Conservation (phyloP, 495 filamentous ascomycete genomes). For the Terfezia claveryi region DNA sequence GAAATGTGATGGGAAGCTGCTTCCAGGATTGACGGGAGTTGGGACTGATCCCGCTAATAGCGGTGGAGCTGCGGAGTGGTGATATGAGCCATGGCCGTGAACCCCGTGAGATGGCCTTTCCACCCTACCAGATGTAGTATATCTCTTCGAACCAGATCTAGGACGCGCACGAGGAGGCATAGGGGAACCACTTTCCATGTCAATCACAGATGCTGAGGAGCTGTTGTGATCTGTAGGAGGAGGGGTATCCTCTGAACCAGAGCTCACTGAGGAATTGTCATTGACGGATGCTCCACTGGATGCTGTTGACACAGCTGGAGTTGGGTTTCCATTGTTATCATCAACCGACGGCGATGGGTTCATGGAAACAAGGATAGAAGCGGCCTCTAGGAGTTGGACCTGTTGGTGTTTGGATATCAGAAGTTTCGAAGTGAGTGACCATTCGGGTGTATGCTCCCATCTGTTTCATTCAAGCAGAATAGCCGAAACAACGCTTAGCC, state of each 20-base stretch:
- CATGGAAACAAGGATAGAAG: slow-evolving; percentile 84
- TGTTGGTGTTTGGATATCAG: slow-evolving; percentile 99
- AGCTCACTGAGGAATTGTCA: background rate
- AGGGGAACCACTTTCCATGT: slow-evolving; percentile 11
- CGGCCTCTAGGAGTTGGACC: slow-evolving; percentile 90
- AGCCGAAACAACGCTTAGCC: slow-evolving; percentile 15
- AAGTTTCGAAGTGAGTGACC: slow-evolving; percentile 90
- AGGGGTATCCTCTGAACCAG: background rate
- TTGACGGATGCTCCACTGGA: background rate
- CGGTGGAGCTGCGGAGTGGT: background rate
- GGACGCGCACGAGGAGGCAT: slow-evolving; percentile 15
- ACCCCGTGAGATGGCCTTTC: background rate
- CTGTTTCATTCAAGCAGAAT: slow-evolving; percentile 38
- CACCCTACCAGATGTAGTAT: background rate
- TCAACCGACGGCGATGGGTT: slow-evolving; percentile 35
- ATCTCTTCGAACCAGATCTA: slow-evolving; percentile 5
- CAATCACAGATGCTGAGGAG: slow-evolving; percentile 32
- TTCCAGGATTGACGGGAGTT: slow-evolving; percentile 13
- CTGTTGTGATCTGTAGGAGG: slow-evolving; percentile 25
- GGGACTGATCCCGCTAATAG: background rate
- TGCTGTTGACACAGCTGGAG: slow-evolving; percentile 40
- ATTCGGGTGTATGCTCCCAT: slow-evolving; percentile 98
- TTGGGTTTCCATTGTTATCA: background rate
- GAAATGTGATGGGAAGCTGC: slow-evolving; percentile 1
- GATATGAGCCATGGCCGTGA: background rate